phyloP scores from a whole-genome alignment of 768 basidiomycete species.

The Tubosaeta sp. region DNA sequence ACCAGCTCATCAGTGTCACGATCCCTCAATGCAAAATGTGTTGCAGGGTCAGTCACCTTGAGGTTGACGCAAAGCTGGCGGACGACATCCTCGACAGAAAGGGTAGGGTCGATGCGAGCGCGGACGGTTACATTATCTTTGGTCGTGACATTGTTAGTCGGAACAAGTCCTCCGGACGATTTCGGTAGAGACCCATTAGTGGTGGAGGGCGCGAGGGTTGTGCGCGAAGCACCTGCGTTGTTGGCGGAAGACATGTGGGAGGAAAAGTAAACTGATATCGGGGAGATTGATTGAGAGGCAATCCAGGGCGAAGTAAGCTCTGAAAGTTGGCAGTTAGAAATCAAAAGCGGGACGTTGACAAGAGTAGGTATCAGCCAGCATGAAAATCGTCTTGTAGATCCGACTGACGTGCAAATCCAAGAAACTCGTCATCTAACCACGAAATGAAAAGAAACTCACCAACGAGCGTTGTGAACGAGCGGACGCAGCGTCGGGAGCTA shows the following conservation, averaged over 20 bases:
- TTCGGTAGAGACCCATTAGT: conserved; percentile 35
- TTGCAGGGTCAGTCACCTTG: conserved; percentile 69
- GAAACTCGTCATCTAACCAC: conserved; percentile 38
- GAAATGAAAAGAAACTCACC: conserved; percentile 15
- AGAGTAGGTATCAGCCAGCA: conserved; percentile 38
- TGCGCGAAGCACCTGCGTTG: conserved; percentile 30
- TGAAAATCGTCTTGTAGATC: conserved; percentile 40
- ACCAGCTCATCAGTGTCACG: conserved; percentile 74
- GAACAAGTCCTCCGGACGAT: conserved; percentile 51
- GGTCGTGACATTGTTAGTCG: conserved; percentile 82
- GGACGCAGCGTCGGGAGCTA: not conserved
- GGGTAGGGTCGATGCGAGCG: conserved; percentile 78
- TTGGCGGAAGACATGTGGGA: conserved; percentile 23
- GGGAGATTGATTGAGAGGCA: not conserved
- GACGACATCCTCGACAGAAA: conserved; percentile 81
- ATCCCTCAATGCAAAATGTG: conserved; percentile 74
- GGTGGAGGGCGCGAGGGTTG: conserved; percentile 23
- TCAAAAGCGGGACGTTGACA: not conserved
- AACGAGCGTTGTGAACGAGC: conserved; percentile 6
- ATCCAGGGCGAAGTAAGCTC: not conserved
- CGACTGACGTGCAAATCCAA: conserved; percentile 64
- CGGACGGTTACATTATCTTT: conserved; percentile 71
- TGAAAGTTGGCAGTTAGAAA: conserved; percentile 9
- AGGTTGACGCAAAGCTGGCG: conserved; percentile 79
- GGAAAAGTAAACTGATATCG: not conserved